Conservation (phyloP, 331 rosid genomes). For the Spiraea crenata region DNA sequence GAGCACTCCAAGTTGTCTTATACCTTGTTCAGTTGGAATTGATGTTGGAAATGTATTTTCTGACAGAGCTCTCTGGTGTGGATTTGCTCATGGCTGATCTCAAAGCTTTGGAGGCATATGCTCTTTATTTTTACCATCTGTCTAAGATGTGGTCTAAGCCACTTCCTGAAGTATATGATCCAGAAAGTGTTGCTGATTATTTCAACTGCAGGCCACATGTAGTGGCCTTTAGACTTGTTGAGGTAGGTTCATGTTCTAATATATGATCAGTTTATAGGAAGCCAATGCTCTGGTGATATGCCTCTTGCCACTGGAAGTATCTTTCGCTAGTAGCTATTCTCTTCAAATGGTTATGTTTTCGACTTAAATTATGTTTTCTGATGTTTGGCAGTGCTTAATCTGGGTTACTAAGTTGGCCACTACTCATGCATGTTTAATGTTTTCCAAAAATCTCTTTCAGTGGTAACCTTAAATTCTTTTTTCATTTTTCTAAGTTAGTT, state of each 20-base stretch:
- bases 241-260: constrained; percentile 46
- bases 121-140: constrained; percentile 55
- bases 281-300: background rate
- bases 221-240: constrained; percentile 71
- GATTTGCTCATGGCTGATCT: constrained; percentile 83
- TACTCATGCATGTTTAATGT: background rate
- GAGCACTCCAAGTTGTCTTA: background rate
- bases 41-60: constrained; percentile 10
- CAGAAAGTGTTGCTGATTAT: constrained; percentile 66
- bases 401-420: background rate
- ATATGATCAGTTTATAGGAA: background rate
- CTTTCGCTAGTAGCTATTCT: background rate
- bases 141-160: constrained; percentile 91
- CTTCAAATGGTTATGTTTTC: background rate
- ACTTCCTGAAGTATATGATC: constrained; percentile 85
- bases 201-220: constrained; percentile 79
- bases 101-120: constrained; percentile 79
- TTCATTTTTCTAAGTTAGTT: background rate
- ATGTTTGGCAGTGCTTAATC: background rate
- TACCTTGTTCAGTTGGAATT: background rate
- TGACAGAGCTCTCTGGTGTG: constrained; percentile 66
- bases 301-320: background rate
- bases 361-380: background rate
- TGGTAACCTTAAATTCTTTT: background rate
- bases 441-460: background rate